These are phyloP conservation scores for Lactifluus echinatus DNA, from an alignment of 768 basidiomycete species.

Conservation along the genomic window DNA sequence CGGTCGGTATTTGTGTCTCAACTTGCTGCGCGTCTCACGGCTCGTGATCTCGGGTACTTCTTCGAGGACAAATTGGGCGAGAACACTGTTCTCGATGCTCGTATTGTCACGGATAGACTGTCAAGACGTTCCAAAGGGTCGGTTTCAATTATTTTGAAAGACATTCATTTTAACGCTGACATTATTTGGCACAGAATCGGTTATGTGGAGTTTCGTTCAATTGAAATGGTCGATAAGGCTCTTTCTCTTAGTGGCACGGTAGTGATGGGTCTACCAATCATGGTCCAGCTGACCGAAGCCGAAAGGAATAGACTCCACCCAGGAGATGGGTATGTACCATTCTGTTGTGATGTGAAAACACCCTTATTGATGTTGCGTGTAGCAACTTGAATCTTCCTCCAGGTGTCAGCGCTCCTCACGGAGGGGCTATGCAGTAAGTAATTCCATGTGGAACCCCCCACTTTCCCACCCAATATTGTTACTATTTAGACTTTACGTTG, in stretches of 20 bases:
- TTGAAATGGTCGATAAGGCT: conserved; percentile 89
- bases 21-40: conserved; percentile 92
- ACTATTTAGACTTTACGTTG: conserved; percentile 78
- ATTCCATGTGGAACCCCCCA: conserved; percentile 20
- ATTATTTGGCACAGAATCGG: conserved; percentile 51
- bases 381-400: conserved; percentile 79
- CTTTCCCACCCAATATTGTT: not conserved
- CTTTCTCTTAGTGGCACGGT: conserved; percentile 85
- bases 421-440: conserved; percentile 68
- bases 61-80: conserved; percentile 96
- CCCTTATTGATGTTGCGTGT: conserved; percentile 1
- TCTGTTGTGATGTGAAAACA: conserved; percentile 10
- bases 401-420: conserved; percentile 71
- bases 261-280: conserved; percentile 96
- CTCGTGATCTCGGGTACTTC: conserved; percentile 95
- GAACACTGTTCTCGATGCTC: conserved; percentile 87
- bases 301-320: conserved; percentile 87
- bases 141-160: conserved; percentile 21
- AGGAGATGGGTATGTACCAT: conserved; percentile 64
- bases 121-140: conserved; percentile 98
- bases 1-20: conserved; percentile 99
- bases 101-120: conserved; percentile 92
- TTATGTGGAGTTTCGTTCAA: conserved; percentile 91
- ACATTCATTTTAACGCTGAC: not conserved
- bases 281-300: conserved; percentile 94